Base-by-base conservation (phyloP, 306 rosid species). In the Malus asiatica region DNA sequence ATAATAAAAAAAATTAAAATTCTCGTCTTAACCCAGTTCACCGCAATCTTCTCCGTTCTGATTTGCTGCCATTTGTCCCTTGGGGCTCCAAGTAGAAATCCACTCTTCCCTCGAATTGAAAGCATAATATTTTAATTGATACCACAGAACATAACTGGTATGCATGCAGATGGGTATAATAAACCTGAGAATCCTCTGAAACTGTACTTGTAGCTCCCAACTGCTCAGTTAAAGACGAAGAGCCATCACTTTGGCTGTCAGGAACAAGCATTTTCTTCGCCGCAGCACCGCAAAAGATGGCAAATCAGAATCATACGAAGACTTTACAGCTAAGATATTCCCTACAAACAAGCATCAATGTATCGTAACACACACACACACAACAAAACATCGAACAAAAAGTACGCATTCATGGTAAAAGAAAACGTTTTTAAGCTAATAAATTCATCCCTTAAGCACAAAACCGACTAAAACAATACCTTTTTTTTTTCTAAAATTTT, bases 181-280 rank as follows among this genome's bases (percentile, higher is more conserved):
- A 63, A 62, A 92, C 99, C 96, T 90, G 93, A 67, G 74, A 76
- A 58, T 88, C 93, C 83, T 87, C 86, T 30, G 81, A 66, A 79
- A 71, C 81, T 78, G 78, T 70, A 60, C 74, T 83, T 40, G 91
- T 79, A 80, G 81, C 77, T 80, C 85, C 93, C 60, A 85, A 65
- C 80, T 85, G 85, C 60, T 85, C 93, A 14, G 91, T 80, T 81
- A 76, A 74, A 75, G 90, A 62, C 73, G 83, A 68, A 80, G 96
- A 68, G 32, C 59, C 66, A 78, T 86, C 88, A 78, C 79, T 90
- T 66, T 78, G 84, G 73, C 81, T 85, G 52, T 86, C 93, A 73
- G 97, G 96, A 82, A 84, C 86, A 65, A 89, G 89, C 38, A 88
- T 81, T 80, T 92, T 88, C 75, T 89, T 86, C 27, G 97, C 89